A percentile compares a stretch with the other conserved stretches of the same genome.
phyloP scores from a whole-genome alignment of 1,284 basidiomycete species.

The Tetrapyrgos nigripes region DNA sequence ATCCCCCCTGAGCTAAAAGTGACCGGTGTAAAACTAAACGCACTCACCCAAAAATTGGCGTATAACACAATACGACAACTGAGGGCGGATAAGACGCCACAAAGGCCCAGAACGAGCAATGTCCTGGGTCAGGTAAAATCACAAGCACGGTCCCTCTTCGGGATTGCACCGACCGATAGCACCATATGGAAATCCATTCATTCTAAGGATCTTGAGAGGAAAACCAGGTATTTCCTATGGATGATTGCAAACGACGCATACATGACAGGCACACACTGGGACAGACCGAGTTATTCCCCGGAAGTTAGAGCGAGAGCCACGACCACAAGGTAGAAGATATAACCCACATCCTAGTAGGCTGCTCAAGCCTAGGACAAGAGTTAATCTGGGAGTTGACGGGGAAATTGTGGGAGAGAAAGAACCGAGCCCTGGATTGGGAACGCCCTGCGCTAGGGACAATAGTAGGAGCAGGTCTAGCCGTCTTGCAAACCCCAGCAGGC shows the following conservation, averaged over 20 bases:
- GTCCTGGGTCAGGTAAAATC: too few species aligned
- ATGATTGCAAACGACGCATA: too few species aligned
- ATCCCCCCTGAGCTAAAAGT: background rate
- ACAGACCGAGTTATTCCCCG: background rate
- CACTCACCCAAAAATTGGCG: constrained; percentile 19
- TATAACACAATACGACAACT: constrained; percentile 13
- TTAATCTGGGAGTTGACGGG: background rate
- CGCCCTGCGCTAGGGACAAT: constrained; percentile 16
- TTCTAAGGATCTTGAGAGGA: too few species aligned
- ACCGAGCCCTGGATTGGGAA: constrained; percentile 12
- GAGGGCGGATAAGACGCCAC: too few species aligned
- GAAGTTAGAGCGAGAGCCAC: background rate
- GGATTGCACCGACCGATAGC: too few species aligned
- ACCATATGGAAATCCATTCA: too few species aligned
- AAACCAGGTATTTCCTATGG: too few species aligned
- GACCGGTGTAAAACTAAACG: constrained; percentile 19
- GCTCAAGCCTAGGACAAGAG: background rate
- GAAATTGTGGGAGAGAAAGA: constrained; percentile 8
- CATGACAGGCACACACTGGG: too few species aligned
- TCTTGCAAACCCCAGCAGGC: constrained; percentile 8
- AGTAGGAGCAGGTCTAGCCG: constrained; percentile 11
- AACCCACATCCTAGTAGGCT: background rate
- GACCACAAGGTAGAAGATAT: background rate
- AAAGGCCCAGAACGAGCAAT: too few species aligned
- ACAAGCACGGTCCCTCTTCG: too few species aligned